A percentile compares a stretch with the other conserved stretches of the same genome.
These are phyloP conservation scores for Elsinoe ampelina DNA, from an alignment of 2,329 filamentous ascomycete genomes.

Conservation along the genomic window DNA sequence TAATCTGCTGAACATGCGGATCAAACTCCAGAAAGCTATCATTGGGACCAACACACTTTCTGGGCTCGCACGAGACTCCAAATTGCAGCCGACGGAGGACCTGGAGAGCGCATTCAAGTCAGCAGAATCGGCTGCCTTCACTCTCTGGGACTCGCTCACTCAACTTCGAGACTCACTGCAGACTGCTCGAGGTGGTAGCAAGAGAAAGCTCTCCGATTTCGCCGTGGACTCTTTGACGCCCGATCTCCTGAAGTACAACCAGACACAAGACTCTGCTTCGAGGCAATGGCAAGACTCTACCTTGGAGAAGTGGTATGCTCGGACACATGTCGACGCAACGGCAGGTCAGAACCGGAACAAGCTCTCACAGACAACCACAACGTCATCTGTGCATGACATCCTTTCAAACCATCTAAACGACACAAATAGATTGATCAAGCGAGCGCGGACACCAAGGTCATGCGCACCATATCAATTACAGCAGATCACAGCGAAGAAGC, in stretches of 20 bases:
- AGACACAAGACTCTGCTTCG: slow-evolving; percentile 52
- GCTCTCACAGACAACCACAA: slow-evolving; percentile 44
- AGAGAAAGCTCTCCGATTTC: slow-evolving; percentile 47
- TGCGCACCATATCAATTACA: slow-evolving; percentile 61
- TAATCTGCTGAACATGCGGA: slow-evolving; percentile 76
- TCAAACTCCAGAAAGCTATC: slow-evolving; percentile 85
- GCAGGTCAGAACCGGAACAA: slow-evolving; percentile 49
- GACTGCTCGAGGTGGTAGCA: slow-evolving; percentile 44
- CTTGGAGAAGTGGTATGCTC: slow-evolving; percentile 84
- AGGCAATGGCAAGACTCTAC: slow-evolving; percentile 56
- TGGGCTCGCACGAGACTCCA: slow-evolving; percentile 26
- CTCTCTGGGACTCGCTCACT: slow-evolving; percentile 74
- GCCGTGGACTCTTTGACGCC: slow-evolving; percentile 49
- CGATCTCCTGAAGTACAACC: slow-evolving; percentile 64
- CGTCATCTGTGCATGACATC: slow-evolving; percentile 53
- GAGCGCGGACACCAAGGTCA: slow-evolving; percentile 62
- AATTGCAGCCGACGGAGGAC: slow-evolving; percentile 34
- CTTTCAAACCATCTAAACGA: slow-evolving; percentile 60
- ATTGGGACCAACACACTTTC: slow-evolving; percentile 69
- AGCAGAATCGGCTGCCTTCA: slow-evolving; percentile 76
- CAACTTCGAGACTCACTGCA: slow-evolving; percentile 55
- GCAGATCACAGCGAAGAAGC: background rate
- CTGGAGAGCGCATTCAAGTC: slow-evolving; percentile 50
- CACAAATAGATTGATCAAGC: slow-evolving; percentile 57
- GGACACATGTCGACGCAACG: slow-evolving; percentile 54